Evolutionary conservation across 371 early-diverging fungal genomes (phyloP).

Genomic region (Batkoa obscura): DNA sequence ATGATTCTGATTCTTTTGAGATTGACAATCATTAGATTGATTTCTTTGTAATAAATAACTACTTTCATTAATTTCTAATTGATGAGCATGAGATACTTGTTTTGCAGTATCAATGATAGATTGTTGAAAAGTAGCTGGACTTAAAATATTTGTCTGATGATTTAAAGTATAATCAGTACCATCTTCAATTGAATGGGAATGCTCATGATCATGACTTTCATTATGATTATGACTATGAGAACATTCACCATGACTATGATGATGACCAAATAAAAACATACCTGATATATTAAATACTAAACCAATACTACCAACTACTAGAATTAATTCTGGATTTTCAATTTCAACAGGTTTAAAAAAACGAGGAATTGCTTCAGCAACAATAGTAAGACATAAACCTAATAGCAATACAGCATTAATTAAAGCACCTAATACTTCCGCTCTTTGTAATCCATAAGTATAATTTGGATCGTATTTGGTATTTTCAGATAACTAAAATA

Average conservation of each 20-base stretch:
- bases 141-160: no score
- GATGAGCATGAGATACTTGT: constrained; percentile 8
- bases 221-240: constrained; percentile 16
- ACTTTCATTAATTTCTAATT: constrained; percentile 5
- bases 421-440: constrained; percentile 80
- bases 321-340: constrained; percentile 47
- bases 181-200: constrained; percentile 9
- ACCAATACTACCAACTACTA: constrained; percentile 68
- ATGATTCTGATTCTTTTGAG: no score
- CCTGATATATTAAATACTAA: constrained; percentile 67
- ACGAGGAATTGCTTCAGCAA: constrained; percentile 72
- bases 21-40: constrained; percentile 8
- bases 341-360: constrained; percentile 49
- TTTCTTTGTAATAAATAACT: background rate
- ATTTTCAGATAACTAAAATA: constrained; percentile 17
- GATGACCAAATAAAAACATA: constrained; percentile 54
- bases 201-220: constrained; percentile 14
- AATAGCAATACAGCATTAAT: constrained; percentile 76
- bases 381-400: constrained; percentile 72
- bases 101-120: constrained; percentile 3
- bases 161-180: no score
- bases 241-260: constrained; percentile 14
- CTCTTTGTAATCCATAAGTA: constrained; percentile 81
- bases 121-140: background rate
- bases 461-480: constrained; percentile 34